Evolutionary conservation across 495 filamentous ascomycete species (phyloP), one percentile per base, ranked within the genome.

Genomic region (Cercophora samala): DNA sequence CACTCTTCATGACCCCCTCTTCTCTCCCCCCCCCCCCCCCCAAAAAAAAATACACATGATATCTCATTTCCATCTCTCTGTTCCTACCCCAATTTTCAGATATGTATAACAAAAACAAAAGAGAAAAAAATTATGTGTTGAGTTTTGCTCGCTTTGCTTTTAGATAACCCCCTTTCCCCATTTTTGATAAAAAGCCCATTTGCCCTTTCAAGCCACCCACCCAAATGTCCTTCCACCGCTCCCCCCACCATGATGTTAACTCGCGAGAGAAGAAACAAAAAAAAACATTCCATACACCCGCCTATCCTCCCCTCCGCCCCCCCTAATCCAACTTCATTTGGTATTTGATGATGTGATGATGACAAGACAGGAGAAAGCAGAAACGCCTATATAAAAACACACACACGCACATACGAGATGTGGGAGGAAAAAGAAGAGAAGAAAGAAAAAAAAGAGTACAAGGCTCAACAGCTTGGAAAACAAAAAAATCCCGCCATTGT

Each of bases 11-110:
- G n/a, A n/a, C n/a, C n/a, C n/a, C n/a, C n/a, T n/a, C n/a, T n/a
- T n/a, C n/a, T n/a, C n/a, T n/a, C n/a, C n/a, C n/a, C n/a, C n/a
- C n/a, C n/a, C n/a, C n/a, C n/a, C n/a, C 3, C 29, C 29, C 8
- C 8, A 32, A 32, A 32, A 32, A 8, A 32, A 3, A 32, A 32
- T 4, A 32, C 29, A 32, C 8, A 4, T 32, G 29, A 56, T 63
- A 29, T 51, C 22, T 18, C 54, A 19, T 17, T 24, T 24, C 54
- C 54, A 18, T 23, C 24, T 24, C 60, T 46, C n/a, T n/a, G n/a
- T n/a, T 15, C 23, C 60, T 46, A 19, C 26, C 60, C 60, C 60
- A 29, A 62, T 19, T 51, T 24, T 24, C 21, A 63, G 42, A 22
- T 62, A 32, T 17, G 2, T 17, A 42, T 42, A 11, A 32, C 3